Percentiles rank a stretch among this genome's conserved stretches.
Conservation (phyloP, 352 stramenopile genomes). For the Globisporangium emineosum region DNA sequence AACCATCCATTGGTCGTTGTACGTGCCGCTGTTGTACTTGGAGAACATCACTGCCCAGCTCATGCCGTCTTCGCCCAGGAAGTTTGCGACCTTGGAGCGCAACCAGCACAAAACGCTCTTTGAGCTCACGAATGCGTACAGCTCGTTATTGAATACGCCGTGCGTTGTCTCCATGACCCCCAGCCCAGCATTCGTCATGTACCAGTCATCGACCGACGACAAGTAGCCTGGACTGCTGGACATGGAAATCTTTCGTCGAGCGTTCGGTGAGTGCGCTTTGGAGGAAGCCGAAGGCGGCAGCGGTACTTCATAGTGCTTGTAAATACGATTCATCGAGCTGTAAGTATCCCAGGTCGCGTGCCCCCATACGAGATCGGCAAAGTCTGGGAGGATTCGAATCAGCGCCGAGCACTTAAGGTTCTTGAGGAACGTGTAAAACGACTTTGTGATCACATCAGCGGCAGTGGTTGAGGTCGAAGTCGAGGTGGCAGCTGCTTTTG, state of each 20-base stretch:
- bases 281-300: conserved; percentile 19
- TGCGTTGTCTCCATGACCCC: conserved; percentile 74
- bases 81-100: conserved; percentile 51
- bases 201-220: conserved; percentile 80
- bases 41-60: conserved; percentile 47
- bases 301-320: conserved; percentile 78
- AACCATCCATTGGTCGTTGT: conserved; percentile 88
- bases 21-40: conserved; percentile 70
- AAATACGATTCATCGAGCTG: conserved; percentile 71
- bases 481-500: background rate
- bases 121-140: conserved; percentile 50
- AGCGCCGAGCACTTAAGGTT: conserved; percentile 74
- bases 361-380: conserved; percentile 58
- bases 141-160: conserved; percentile 44
- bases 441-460: conserved; percentile 16
- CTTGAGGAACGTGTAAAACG: conserved; percentile 46
- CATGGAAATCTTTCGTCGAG: conserved; percentile 54
- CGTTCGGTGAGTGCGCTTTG: background rate
- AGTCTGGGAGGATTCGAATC: conserved; percentile 57
- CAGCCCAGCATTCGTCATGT: conserved; percentile 53
- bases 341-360: conserved; percentile 76
- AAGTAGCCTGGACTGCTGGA: conserved; percentile 74
- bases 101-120: conserved; percentile 66
- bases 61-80: conserved; percentile 36
- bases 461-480: background rate